phyloP scores from a whole-genome alignment of 2,329 filamentous ascomycete species.

The Sporothrix schenckii region DNA sequence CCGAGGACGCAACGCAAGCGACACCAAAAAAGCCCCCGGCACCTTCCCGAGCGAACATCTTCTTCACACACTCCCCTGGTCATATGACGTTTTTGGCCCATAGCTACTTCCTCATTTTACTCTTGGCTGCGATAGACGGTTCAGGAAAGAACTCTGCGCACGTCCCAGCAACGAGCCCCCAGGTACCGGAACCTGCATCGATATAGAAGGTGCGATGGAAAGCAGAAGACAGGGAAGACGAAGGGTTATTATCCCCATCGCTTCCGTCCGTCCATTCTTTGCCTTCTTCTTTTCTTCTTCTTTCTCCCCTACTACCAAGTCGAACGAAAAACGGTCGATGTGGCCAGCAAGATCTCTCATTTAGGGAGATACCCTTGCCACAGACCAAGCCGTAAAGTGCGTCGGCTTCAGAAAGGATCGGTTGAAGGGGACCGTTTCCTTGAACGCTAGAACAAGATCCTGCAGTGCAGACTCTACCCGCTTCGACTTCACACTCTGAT shows the following conservation, averaged over 20 bases:
- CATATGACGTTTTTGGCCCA: conserved; percentile 11
- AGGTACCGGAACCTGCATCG: conserved; percentile 7
- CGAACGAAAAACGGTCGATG: too few relatives aligned
- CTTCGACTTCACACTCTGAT: conserved; percentile 7
- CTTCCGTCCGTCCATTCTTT: not conserved
- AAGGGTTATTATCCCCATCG: not conserved
- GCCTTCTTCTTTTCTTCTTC: conserved; percentile 2
- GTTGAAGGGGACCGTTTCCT: conserved; percentile 13
- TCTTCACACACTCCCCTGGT: not conserved
- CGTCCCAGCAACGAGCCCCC: conserved; percentile 2
- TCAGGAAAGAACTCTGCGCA: conserved; percentile 5
- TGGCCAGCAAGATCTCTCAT: not conserved
- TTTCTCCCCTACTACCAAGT: too few relatives aligned
- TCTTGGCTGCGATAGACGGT: conserved; percentile 5
- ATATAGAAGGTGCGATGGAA: conserved; percentile 8
- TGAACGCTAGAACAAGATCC: not conserved
- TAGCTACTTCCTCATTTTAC: conserved; percentile 3
- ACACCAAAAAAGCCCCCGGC: not conserved
- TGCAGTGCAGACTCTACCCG: not conserved
- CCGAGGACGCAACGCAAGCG: not conserved
- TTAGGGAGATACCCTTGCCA: not conserved
- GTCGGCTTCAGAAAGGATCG: conserved; percentile 9
- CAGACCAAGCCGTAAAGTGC: not conserved
- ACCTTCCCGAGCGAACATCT: not conserved
- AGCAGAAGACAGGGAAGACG: not conserved